A percentile compares a stretch with the other conserved stretches of the same genome.
These are phyloP conservation scores for Diophrys sp. DNA, from an alignment of 73 alveolate species.

Conservation along the genomic window DNA sequence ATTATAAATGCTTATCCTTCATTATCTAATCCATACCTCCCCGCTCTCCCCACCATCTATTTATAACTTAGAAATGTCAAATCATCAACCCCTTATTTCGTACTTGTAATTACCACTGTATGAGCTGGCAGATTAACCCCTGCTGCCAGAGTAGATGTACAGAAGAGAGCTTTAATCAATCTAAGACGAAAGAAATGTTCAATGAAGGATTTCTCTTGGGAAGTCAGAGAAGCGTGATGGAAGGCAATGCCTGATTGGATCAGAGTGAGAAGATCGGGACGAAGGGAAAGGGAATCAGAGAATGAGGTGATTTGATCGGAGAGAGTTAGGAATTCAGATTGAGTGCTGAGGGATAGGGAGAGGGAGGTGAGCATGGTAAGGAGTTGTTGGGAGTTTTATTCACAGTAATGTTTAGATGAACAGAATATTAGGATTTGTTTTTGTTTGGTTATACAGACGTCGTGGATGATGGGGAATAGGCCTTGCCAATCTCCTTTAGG, in stretches of 20 bases:
- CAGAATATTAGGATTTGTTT: neutral
- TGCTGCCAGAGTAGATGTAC: constrained; percentile 89
- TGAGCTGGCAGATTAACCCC: constrained; percentile 93
- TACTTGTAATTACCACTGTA: constrained; percentile 68
- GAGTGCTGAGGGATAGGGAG: too few species aligned
- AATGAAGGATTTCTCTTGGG: constrained; percentile 65
- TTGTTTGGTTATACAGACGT: neutral
- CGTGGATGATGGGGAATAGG: neutral
- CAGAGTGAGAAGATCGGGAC: constrained; percentile 40
- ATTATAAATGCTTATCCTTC: constrained; percentile 20
- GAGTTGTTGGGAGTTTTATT: neutral
- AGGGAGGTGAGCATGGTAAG: too few species aligned
- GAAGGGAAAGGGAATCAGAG: too few species aligned
- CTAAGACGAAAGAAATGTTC: constrained; percentile 64
- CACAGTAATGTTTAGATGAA: constrained; percentile 7
- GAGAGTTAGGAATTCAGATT: too few species aligned
- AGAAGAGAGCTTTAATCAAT: constrained; percentile 63
- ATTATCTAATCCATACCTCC: constrained; percentile 48
- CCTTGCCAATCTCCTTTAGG: too few species aligned
- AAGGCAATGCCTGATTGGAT: constrained; percentile 70
- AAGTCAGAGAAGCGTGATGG: constrained; percentile 77
- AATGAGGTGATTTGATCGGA: too few species aligned
- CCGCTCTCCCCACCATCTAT: constrained; percentile 66
- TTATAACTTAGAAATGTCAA: constrained; percentile 19
- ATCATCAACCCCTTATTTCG: constrained; percentile 33